Evolutionary conservation across 495 filamentous ascomycete species (phyloP), one percentile per base, ranked within the genome.

Genomic region (Lepraria neglecta): DNA sequence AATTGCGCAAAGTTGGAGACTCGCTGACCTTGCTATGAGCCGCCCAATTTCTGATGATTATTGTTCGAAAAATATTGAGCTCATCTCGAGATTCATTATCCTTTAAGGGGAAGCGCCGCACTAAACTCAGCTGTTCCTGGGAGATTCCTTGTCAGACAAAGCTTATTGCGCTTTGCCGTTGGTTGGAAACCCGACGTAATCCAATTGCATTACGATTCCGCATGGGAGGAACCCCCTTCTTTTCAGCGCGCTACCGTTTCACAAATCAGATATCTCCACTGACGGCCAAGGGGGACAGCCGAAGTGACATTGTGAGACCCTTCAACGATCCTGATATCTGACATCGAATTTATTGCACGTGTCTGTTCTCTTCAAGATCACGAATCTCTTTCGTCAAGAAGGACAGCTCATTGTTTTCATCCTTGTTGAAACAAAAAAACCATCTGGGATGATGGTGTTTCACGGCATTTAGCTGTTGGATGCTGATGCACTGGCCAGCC

Each of bases 61-160:
- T 6, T 9, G 6, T 33, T 30, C 7, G n/a, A 5, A 21, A 24
- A 19, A 38, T 54, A 10, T 30, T 35, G 28, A 10, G 14, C 35
- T 17, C 48, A 30, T 30, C 17, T 52, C 27, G 48, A 33, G 51
- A 21, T 38, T 5, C 31, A 38, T 54, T n/a, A 21, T 54, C 31
- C 51, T 33, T 3, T 48, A 42, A 58, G 56, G 56, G 56, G 56
- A 48, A 58, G 56, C 56, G 56, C 56, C 30, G 56, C 14, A 21
- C 51, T 33, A 38, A 19, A n/a, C 2, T 52, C 27, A n/a, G 5
- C 9, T 31, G 15, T 52, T 52, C 48, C 15, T 54, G 31, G 51
- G n/a, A 31, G 30, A 19, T 30, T 53, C 30, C 3, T 21, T 10
- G 50, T 53, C 30, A 28, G 46, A 27, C 31, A 53, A 53, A 53